phyloP scores from a whole-genome alignment of 768 basidiomycete genomes.

The Tylopilus sp. region DNA sequence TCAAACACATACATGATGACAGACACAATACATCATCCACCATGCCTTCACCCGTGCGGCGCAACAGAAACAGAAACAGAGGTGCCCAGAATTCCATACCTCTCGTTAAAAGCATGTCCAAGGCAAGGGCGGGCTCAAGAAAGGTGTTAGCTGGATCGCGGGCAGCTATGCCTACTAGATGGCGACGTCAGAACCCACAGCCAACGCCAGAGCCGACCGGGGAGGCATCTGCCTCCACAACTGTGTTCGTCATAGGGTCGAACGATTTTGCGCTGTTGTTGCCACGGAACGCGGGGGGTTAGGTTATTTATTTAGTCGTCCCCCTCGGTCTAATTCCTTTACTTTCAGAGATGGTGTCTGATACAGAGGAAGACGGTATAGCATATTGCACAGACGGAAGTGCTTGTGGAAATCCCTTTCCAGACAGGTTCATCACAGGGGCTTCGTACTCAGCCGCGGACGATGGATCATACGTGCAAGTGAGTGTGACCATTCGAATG shows the following conservation, averaged over 20 bases:
- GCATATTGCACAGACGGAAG: slow-evolving; percentile 36
- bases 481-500: slow-evolving; percentile 4
- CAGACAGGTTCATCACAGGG: slow-evolving; percentile 37
- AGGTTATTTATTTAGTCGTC: background rate
- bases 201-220: slow-evolving; percentile 44
- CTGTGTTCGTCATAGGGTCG: slow-evolving; percentile 31
- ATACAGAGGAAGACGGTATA: slow-evolving; percentile 36
- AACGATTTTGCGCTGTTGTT: slow-evolving; percentile 36
- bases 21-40: slow-evolving; percentile 6
- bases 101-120: background rate
- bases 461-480: slow-evolving; percentile 41
- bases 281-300: slow-evolving; percentile 33
- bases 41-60: background rate
- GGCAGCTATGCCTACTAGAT: slow-evolving; percentile 13
- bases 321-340: background rate
- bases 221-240: slow-evolving; percentile 29
- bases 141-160: background rate
- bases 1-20: background rate
- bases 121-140: background rate
- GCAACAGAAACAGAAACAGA: background rate
- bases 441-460: slow-evolving; percentile 31
- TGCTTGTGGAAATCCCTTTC: slow-evolving; percentile 29
- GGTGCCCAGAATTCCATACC: background rate
- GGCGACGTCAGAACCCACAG: slow-evolving; percentile 21
- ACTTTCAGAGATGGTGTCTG: slow-evolving; percentile 36